Base-by-base conservation (phyloP, 2,329 filamentous ascomycete genomes). In the Emydomyces testavorans region DNA sequence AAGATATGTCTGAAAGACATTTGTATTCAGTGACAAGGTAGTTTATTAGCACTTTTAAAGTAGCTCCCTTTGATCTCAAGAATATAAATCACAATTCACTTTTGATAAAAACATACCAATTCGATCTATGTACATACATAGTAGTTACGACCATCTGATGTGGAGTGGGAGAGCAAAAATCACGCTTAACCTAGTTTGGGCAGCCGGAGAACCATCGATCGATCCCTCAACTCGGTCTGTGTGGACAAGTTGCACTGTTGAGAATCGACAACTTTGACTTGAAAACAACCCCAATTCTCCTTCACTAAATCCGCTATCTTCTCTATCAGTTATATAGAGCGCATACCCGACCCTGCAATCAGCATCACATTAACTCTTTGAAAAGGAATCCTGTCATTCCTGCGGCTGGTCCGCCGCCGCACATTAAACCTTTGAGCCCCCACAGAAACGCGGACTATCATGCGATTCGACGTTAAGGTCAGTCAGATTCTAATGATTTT, bases 401-500 rank as follows among this genome's bases (percentile, higher is more conserved):
- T 36, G 43, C 48, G 48, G 48, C 48, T 31, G 38, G 16, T 44
- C 24, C 28, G 50, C 46, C 48, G 45, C 50, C 42, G 43, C 51
- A 48, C 28, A 18, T 31, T 46, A 6, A 31, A 20, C 43, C 11
- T 13, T n/a, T 31, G 24, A 40, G 39, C 35, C 42, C 34, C 42
- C 57, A 56, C 54, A 53, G 54, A 52, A 54, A 57, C 54, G 57
- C 18, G 57, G 57, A 56, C 60, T 64, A 71, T 56, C 46, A 79
- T 79, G 76, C 73, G 73, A 59, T 70, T 79, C 60, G 75, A 79
- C 62, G 70, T 79, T 39, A 78, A 78, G 74, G 75, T 78, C 65
- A 53, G 68, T 46, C 13, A 23, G 26, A 20, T 21, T 15, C 31
- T 38, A 15, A 39, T 43, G 10, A 31, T 51, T 24, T 16, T 26